phyloP scores from a whole-genome alignment of 805 yeast species.

The Teunomyces tritomae region DNA sequence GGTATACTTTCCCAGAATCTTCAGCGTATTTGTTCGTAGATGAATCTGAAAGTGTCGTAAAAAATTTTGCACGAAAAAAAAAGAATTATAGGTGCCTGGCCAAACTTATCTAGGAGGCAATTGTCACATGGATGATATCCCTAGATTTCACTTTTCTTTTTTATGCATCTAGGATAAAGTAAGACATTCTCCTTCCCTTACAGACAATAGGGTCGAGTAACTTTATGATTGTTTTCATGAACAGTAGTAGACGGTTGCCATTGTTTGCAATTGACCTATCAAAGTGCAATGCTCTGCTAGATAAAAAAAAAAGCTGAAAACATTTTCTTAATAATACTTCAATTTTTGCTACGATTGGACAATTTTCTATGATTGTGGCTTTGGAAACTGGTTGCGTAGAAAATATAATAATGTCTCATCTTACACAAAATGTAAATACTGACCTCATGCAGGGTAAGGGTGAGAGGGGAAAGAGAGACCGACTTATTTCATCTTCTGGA shows the following conservation, averaged over 20 bases:
- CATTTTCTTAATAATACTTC: background rate
- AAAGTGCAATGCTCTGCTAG: background rate
- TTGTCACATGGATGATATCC: too few species aligned
- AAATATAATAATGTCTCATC: too few species aligned
- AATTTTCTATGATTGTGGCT: background rate
- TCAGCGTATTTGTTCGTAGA: too few species aligned
- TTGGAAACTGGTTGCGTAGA: background rate
- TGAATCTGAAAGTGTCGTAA: too few species aligned
- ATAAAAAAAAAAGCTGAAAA: too few species aligned
- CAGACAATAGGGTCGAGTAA: background rate
- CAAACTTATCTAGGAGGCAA: too few species aligned
- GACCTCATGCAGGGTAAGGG: background rate
- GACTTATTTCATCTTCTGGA: background rate
- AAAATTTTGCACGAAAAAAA: too few species aligned
- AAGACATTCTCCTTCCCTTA: background rate
- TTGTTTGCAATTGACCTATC: background rate
- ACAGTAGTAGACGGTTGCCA: background rate
- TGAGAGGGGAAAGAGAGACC: background rate
- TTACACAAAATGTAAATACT: too few species aligned
- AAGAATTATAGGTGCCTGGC: too few species aligned
- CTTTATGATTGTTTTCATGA: background rate
- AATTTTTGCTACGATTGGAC: background rate
- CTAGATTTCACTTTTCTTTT: background rate
- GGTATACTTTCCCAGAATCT: too few species aligned
- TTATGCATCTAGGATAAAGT: background rate